A percentile compares a stretch with the other conserved stretches of the same genome.
Conservation (phyloP, 495 filamentous ascomycete genomes). For the Neurospora intermedia region DNA sequence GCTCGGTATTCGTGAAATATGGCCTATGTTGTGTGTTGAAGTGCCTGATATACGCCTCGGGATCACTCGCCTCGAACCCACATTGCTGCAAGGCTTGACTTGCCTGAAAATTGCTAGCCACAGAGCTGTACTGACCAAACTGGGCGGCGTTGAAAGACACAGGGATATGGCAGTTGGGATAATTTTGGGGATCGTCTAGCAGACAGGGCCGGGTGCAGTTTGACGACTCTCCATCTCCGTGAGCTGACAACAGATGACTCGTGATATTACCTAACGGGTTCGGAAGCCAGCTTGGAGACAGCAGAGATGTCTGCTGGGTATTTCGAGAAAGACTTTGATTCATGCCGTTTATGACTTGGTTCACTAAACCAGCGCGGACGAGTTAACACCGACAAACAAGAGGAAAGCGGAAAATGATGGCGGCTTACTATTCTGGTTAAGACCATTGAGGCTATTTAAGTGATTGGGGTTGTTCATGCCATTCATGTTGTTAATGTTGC, state of each 20-base stretch:
- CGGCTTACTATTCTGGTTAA: neutral
- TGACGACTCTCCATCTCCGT: constrained; percentile 11
- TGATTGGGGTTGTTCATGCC: neutral
- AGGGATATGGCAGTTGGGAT: constrained; percentile 19
- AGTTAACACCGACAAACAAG: neutral
- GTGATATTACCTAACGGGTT: constrained; percentile 15
- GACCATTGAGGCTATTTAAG: neutral
- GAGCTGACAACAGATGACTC: constrained; percentile 18
- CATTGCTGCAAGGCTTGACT: constrained; percentile 17
- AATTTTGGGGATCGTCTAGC: constrained; percentile 20
- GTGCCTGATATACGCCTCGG: constrained; percentile 20
- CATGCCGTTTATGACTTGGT: constrained; percentile 7
- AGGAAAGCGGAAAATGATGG: neutral
- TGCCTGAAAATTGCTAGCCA: constrained; percentile 6
- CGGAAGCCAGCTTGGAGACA: constrained; percentile 5
- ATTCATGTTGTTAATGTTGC: neutral
- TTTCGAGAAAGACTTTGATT: constrained; percentile 9
- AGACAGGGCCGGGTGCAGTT: constrained; percentile 18
- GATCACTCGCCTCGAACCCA: constrained; percentile 17
- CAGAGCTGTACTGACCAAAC: constrained; percentile 14
- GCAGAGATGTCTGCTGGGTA: constrained; percentile 7
- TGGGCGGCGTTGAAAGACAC: constrained; percentile 1
- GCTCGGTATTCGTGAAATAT: constrained; percentile 5
- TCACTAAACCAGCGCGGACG: neutral
- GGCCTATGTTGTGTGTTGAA: constrained; percentile 21